Evolutionary conservation across 768 basidiomycete species (phyloP), one percentile per base, ranked within the genome.

Genomic region (Tubosaeta brunneosetosa): DNA sequence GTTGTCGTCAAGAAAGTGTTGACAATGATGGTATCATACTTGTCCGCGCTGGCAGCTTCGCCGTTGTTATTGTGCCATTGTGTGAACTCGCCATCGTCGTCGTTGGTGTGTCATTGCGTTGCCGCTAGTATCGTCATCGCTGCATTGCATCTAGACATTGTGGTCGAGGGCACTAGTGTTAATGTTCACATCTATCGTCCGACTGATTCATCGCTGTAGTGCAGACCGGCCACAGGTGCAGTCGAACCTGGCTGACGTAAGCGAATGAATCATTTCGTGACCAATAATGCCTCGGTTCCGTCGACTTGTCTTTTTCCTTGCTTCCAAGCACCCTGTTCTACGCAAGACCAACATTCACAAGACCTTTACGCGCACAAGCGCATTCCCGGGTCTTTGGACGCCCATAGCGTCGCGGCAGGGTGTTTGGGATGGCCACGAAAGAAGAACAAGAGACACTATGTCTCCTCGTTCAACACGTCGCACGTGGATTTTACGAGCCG

Each of bases 401-500:
- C 41, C 29, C 44, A 17, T 31, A 44, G 27, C 42, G 50, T 34
- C 40, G 53, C 37, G 58, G 55, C 32, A 42, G 60, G 52, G 59
- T 32, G 40, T 47, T 36, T 51, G 14, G 51, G 53, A 84, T 85
- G 82, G 75, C 83, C 48, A 84, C 80, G 45, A 86, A 86, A 66
- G 88, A 89, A 66, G 88, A 90, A 64, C 82, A 85, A 73, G 88
- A 90, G 69, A 83, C 81, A 2, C 83, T 94, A 50, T 85, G 84
- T 68, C 81, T 85, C 53, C 85, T 99, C 61, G 91, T 97, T 59
- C 93, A 97, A 68, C 87, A 91, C 74, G 92, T 95, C 66, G 84
- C 87, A 43, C 83, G 95, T 62, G 85, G 88, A 32, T 98, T 99
- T 73, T 99, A 97, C 73, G 97, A 97, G 69, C 77, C 91, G 42